Evolutionary conservation across 78 protist genomes (phyloP), one percentile per base, ranked within the genome.

Genomic region (Dictyostelium intermedium): DNA sequence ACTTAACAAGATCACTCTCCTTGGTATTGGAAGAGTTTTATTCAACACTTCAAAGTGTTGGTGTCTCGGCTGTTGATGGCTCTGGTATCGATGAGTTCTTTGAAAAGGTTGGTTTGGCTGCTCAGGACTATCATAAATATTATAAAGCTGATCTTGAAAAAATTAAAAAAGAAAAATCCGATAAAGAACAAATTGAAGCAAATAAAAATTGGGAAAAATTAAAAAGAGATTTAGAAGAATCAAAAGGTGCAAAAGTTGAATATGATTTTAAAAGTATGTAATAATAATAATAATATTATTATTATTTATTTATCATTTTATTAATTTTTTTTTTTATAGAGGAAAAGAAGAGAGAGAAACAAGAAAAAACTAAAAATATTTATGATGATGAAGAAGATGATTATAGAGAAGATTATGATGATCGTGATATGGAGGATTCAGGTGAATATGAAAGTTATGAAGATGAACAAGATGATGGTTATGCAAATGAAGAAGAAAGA

Each of bases 1-100:
- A 30, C 9, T 91, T 98, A 20, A 89, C 98, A 2, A 83, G 93
- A 32, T 98, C 99, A 25, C 92, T 98, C 91, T 45, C 96, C 3
- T 95, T 98, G 66, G 97, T 98, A 5, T 95, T 98, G 13, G 99
- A 98, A 8, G 99, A 98, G 72, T 98, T 98, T 47, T 98, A 98
- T 30, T 84, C 91, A 10, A 56, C 82, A 23, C 60, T 80, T 23
- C 86, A 66, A 32, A 25, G 72, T 41, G 97, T 69, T 45, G 97
- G 97, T 60, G 98, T 97, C 18, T 98, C 98, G 0, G 98, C 98
- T 9, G 95, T 96, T 1, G 87, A 97, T 27, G 98, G 98, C 2
- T 91, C 79, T 30, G 99, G 99, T 45, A 86, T 98, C 27, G 96
- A 85, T 25, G 93, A 95, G 35, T 72, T 97, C 25, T 91, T 97